phyloP scores from a whole-genome alignment of 495 filamentous ascomycete species.

The Gamarada debralockiae region DNA sequence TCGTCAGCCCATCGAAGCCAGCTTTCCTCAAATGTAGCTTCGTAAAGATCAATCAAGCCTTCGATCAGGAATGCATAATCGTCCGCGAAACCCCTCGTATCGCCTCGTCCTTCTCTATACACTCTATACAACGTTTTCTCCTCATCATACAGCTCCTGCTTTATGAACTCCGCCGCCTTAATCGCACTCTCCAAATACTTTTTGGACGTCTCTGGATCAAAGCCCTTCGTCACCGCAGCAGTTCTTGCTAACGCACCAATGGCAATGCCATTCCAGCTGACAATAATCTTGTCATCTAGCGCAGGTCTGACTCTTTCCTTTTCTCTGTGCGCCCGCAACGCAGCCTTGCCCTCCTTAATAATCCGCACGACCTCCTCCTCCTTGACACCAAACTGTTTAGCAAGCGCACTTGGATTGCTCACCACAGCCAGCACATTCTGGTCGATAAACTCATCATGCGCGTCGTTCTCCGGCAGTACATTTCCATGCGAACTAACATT shows the following conservation, averaged over 20 bases:
- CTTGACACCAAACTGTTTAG: constrained; percentile 72
- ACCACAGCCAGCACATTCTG: constrained; percentile 54
- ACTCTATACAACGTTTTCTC: constrained; percentile 67
- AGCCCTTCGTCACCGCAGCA: constrained; percentile 57
- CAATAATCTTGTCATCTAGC: constrained; percentile 88
- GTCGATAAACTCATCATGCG: constrained; percentile 91
- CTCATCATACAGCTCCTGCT: constrained; percentile 69
- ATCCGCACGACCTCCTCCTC: constrained; percentile 68
- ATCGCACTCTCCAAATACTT: constrained; percentile 62
- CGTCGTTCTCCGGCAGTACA: constrained; percentile 76
- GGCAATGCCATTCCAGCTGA: constrained; percentile 84
- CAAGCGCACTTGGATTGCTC: constrained; percentile 61
- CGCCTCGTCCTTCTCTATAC: constrained; percentile 67
- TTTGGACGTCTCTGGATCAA: constrained; percentile 52
- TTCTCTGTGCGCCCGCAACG: constrained; percentile 69
- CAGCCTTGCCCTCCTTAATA: constrained; percentile 63
- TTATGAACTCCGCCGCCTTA: constrained; percentile 72
- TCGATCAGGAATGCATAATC: constrained; percentile 91
- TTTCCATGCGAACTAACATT: constrained; percentile 87
- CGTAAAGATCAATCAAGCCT: constrained; percentile 83
- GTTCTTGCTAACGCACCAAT: constrained; percentile 79
- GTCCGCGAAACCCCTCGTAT: constrained; percentile 80
- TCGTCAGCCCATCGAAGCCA: constrained; percentile 82
- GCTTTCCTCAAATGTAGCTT: constrained; percentile 75
- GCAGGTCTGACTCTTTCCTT: constrained; percentile 73